Evolutionary conservation across 768 basidiomycete species (phyloP).

Genomic region (Tricholoma bakamatsutake): DNA sequence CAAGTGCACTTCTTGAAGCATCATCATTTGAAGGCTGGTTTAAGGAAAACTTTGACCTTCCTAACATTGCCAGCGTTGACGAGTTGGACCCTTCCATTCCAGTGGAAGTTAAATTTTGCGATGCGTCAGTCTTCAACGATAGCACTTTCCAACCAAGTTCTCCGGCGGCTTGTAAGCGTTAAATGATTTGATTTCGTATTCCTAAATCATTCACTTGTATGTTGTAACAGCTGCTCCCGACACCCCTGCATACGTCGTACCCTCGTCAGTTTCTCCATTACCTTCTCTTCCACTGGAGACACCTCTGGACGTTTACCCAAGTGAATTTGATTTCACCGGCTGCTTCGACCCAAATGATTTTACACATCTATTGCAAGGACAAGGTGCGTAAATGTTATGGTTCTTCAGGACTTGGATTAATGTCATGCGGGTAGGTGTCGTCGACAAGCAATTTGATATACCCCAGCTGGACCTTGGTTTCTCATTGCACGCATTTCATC

Average conservation of each 20-base stretch:
- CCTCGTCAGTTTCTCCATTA: not conserved
- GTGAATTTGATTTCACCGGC: not conserved
- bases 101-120: constrained; percentile 29
- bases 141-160: constrained; percentile 1
- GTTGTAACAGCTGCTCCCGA: not conserved
- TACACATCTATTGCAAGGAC: not conserved
- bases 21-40: constrained; percentile 32
- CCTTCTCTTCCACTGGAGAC: not conserved
- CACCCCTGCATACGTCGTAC: not conserved
- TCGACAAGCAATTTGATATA: not conserved
- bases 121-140: constrained; percentile 15
- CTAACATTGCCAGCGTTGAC: constrained; percentile 15
- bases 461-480: not conserved
- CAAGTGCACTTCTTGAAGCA: constrained; percentile 10
- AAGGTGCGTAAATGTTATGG: not conserved
- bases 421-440: not conserved
- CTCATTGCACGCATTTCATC: not conserved
- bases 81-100: constrained; percentile 19
- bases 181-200: not conserved
- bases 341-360: not conserved
- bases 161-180: not conserved
- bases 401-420: not conserved
- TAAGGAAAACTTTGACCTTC: constrained; percentile 21
- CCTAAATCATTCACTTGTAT: not conserved
- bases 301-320: not conserved